Conservation (phyloP, 2,329 filamentous ascomycete genomes). For the Gliomastix tumulicola region DNA sequence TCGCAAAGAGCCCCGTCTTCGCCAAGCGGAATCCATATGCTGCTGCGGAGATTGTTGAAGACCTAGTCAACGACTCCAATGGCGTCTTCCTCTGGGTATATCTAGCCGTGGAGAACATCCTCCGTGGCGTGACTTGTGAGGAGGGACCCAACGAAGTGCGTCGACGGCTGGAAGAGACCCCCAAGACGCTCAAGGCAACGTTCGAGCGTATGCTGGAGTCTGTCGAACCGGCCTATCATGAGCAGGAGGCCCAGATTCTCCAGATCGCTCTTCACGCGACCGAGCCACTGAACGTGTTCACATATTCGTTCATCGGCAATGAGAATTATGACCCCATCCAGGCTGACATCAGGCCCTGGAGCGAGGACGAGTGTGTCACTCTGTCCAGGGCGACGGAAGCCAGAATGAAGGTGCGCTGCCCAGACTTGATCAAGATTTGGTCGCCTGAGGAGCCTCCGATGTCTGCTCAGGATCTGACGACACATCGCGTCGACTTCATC, state of each 20-base stretch:
- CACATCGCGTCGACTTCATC: slow-evolving; percentile 3
- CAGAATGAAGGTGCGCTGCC: slow-evolving; percentile 2
- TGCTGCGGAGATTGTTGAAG: background rate
- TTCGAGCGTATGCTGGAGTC: slow-evolving; percentile 4
- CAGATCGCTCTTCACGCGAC: slow-evolving; percentile 1
- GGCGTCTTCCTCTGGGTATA: slow-evolving; percentile 7
- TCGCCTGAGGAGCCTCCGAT: too few species aligned
- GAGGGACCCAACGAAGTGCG: slow-evolving; percentile 1
- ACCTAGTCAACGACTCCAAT: slow-evolving; percentile 2
- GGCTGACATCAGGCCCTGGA: background rate
- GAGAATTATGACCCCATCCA: slow-evolving; percentile 1
- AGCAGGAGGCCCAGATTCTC: slow-evolving; percentile 4
- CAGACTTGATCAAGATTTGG: slow-evolving; percentile 5
- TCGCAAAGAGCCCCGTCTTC: slow-evolving; percentile 1
- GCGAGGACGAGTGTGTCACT: background rate
- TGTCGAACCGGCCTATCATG: slow-evolving; percentile 3
- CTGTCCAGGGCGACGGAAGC: background rate
- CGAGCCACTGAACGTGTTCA: background rate
- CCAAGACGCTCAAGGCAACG: slow-evolving; percentile 2
- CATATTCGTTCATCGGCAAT: slow-evolving; percentile 2
- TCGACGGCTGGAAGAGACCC: background rate
- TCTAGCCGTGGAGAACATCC: slow-evolving; percentile 2
- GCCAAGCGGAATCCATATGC: background rate
- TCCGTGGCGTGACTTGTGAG: slow-evolving; percentile 3
- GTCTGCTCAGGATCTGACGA: too few species aligned